Conservation (phyloP, 495 filamentous ascomycete species). For the Penicillium daleae region DNA sequence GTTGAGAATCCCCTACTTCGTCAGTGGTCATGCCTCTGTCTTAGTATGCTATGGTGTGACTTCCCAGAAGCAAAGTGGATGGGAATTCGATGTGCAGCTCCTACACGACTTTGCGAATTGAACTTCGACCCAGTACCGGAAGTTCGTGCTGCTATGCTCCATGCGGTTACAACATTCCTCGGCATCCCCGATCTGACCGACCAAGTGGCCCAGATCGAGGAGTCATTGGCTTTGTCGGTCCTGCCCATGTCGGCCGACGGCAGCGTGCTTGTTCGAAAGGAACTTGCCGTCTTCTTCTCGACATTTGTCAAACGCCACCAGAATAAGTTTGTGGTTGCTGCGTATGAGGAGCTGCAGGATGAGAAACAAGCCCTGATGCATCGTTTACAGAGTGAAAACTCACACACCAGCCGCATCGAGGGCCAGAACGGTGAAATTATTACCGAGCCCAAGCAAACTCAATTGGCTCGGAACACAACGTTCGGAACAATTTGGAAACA, state of each 20-base stretch:
- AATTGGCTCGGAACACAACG: slow-evolving; percentile 79
- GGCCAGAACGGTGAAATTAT: slow-evolving; percentile 15
- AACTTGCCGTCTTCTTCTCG: slow-evolving; percentile 91
- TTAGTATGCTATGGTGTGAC: slow-evolving; percentile 93
- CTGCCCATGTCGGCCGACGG: slow-evolving; percentile 89
- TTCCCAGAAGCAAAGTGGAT: slow-evolving; percentile 92
- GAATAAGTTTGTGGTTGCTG: slow-evolving; percentile 87
- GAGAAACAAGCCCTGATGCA: slow-evolving; percentile 71
- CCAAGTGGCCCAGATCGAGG: slow-evolving; percentile 87
- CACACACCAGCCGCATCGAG: slow-evolving; percentile 22
- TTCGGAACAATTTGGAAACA: slow-evolving; percentile 95
- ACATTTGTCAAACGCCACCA: slow-evolving; percentile 89
- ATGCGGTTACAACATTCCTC: slow-evolving; percentile 90
- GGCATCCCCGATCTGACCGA: slow-evolving; percentile 92
- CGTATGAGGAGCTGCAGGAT: slow-evolving; percentile 87
- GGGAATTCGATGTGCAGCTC: slow-evolving; percentile 82
- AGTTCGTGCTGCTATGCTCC: slow-evolving; percentile 89
- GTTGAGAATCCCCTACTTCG: slow-evolving; percentile 83
- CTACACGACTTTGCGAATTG: slow-evolving; percentile 74
- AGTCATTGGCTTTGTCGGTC: slow-evolving; percentile 80
- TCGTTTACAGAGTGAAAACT: slow-evolving; percentile 39
- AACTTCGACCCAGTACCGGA: slow-evolving; percentile 91
- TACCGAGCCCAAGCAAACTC: slow-evolving; percentile 31
- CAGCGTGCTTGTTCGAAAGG: slow-evolving; percentile 88
- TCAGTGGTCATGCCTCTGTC: slow-evolving; percentile 95